Evolutionary conservation across 2,329 filamentous ascomycete genomes (phyloP).

Genomic region (Mycocentrospora acerina): DNA sequence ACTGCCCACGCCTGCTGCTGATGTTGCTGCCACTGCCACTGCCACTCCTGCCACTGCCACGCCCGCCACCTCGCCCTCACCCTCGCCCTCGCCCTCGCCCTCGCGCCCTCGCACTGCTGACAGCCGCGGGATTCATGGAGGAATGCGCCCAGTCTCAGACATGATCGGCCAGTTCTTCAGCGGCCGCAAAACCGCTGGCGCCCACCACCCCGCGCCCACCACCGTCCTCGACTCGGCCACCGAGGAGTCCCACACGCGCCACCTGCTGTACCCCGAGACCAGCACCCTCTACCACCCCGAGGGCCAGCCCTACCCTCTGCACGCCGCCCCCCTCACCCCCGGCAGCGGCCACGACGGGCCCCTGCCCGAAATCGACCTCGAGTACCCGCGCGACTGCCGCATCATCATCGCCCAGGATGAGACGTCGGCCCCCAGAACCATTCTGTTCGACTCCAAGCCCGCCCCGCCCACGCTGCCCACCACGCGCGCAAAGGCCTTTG

Average conservation of each 20-base stretch:
- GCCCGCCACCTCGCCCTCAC: too few relatives aligned
- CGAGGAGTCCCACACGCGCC: conserved; percentile 44
- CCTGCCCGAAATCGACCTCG: conserved; percentile 45
- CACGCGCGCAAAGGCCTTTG: conserved; percentile 28
- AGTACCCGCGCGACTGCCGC: conserved; percentile 44
- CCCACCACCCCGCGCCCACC: conserved; percentile 25
- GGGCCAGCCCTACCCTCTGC: conserved; percentile 39
- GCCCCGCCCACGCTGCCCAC: conserved; percentile 25
- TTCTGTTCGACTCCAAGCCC: conserved; percentile 48
- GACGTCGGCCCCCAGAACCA: conserved; percentile 36
- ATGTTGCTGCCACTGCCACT: too few relatives aligned
- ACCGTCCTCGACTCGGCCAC: conserved; percentile 40
- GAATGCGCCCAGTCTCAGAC: conserved; percentile 13
- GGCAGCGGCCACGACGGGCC: conserved; percentile 39
- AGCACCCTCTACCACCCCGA: conserved; percentile 39
- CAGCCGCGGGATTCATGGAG: too few relatives aligned
- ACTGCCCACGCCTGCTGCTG: too few relatives aligned
- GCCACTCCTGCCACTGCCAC: too few relatives aligned
- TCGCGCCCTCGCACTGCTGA: too few relatives aligned
- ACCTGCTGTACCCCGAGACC: conserved; percentile 45
- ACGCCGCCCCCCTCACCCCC: conserved; percentile 27
- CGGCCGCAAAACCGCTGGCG: conserved; percentile 32
- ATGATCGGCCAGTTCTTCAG: conserved; percentile 47
- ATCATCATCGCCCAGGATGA: conserved; percentile 49
- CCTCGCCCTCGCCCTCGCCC: too few relatives aligned